Conservation (phyloP, 768 basidiomycete species). For the Phlebiopsis gigantea region DNA sequence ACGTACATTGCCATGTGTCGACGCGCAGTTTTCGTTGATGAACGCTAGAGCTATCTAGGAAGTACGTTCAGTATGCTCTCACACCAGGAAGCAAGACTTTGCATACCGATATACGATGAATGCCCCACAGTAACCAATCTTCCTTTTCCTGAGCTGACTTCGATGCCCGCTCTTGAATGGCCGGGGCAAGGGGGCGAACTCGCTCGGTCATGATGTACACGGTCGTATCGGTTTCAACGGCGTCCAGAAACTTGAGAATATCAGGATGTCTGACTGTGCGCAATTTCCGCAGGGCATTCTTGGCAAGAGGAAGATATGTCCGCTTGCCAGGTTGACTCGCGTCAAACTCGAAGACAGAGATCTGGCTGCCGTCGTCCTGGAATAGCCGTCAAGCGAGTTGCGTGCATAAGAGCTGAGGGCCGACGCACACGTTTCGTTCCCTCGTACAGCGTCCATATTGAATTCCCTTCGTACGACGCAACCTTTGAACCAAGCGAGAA, state of each 20-base stretch:
- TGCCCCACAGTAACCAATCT: slow-evolving; percentile 92
- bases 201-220: slow-evolving; percentile 96
- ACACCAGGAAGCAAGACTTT: neutral
- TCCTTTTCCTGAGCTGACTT: slow-evolving; percentile 63
- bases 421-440: slow-evolving; percentile 75
- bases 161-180: slow-evolving; percentile 56
- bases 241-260: slow-evolving; percentile 93
- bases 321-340: slow-evolving; percentile 54
- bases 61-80: slow-evolving; percentile 1
- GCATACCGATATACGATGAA: slow-evolving; percentile 84
- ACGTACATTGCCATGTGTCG: slow-evolving; percentile 79
- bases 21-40: slow-evolving; percentile 76
- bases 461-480: slow-evolving; percentile 53
- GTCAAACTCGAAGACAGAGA: slow-evolving; percentile 94
- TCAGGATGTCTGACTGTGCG: slow-evolving; percentile 93
- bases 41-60: slow-evolving; percentile 82
- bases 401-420: neutral
- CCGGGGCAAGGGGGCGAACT: slow-evolving; percentile 65
- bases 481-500: slow-evolving; percentile 80
- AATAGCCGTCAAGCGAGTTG: slow-evolving; percentile 10
- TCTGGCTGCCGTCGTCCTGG: slow-evolving; percentile 81
- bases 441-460: slow-evolving; percentile 83
- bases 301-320: slow-evolving; percentile 68
- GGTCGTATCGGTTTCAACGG: slow-evolving; percentile 79
- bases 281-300: slow-evolving; percentile 86